phyloP scores from a whole-genome alignment of 306 rosid species.

The Casuarina equisetifolia region DNA sequence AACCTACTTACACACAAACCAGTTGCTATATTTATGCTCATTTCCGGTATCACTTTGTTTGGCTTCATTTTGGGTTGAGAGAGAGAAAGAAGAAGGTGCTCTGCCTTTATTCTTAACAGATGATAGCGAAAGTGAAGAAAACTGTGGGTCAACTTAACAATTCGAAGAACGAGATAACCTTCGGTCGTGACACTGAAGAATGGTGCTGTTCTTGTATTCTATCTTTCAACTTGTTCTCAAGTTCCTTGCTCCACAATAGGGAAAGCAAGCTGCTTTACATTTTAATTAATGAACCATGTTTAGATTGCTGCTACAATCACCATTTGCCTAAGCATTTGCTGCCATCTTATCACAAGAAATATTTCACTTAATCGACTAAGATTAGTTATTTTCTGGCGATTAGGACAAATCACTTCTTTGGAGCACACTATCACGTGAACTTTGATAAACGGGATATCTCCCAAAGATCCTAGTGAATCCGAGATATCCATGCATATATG shows the following conservation, averaged over 20 bases:
- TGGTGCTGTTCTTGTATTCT: constrained; percentile 53
- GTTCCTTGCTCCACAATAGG: constrained; percentile 21
- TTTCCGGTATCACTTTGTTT: background rate
- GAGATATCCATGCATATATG: background rate
- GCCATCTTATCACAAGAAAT: background rate
- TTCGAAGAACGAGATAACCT: constrained; percentile 42
- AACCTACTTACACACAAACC: no score
- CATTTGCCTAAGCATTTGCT: background rate
- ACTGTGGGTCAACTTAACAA: background rate
- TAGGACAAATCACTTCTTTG: background rate
- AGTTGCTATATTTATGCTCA: background rate
- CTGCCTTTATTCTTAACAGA: background rate
- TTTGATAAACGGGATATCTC: background rate
- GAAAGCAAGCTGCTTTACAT: constrained; percentile 2
- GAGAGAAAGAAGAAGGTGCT: background rate
- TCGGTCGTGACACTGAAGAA: constrained; percentile 52
- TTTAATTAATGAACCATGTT: background rate
- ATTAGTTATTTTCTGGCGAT: background rate
- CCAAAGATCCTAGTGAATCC: background rate
- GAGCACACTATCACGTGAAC: background rate
- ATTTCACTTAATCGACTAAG: background rate
- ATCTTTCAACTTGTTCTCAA: constrained; percentile 21
- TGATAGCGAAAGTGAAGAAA: background rate
- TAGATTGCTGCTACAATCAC: background rate
- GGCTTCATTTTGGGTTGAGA: no score